A percentile compares a stretch with the other conserved stretches of the same genome.
Conservation (phyloP, 2,329 filamentous ascomycete genomes). For the Byssothecium circinans region DNA sequence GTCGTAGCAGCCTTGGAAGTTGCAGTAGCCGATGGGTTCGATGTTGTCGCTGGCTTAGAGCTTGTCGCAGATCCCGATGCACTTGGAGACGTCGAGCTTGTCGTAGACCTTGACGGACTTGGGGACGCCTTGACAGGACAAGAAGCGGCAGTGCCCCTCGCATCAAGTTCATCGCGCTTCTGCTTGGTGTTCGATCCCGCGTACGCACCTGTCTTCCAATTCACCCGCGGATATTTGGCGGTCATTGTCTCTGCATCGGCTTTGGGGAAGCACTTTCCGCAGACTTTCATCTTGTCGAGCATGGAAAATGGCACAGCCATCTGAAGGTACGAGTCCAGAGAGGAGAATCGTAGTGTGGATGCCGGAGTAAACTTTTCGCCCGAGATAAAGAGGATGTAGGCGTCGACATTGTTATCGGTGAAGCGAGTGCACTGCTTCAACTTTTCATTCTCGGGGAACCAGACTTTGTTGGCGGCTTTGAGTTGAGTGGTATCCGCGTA, state of each 20-base stretch:
- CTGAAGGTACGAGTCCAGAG: neutral
- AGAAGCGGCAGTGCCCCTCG: neutral
- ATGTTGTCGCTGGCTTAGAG: neutral
- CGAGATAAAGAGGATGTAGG: neutral
- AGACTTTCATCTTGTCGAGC: neutral
- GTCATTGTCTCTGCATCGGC: neutral
- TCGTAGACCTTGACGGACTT: no score
- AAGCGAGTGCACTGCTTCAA: neutral
- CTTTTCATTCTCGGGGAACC: neutral
- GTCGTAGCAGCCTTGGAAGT: neutral
- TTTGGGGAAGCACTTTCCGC: neutral
- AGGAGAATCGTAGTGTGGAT: neutral
- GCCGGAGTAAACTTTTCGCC: neutral
- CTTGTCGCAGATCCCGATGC: neutral
- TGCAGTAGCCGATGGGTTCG: neutral
- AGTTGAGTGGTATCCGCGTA: no score
- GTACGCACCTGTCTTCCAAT: neutral
- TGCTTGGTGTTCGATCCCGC: neutral
- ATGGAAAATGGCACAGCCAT: neutral
- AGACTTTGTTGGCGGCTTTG: no score
- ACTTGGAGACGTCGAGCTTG: neutral
- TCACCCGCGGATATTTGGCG: neutral
- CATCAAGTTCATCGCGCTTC: neutral
- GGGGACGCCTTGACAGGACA: neutral
- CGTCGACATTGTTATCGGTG: neutral